A percentile compares a stretch with the other conserved stretches of the same genome.
Evolutionary conservation across 2,329 filamentous ascomycete species (phyloP).

Genomic region (Cladosporium phlei): DNA sequence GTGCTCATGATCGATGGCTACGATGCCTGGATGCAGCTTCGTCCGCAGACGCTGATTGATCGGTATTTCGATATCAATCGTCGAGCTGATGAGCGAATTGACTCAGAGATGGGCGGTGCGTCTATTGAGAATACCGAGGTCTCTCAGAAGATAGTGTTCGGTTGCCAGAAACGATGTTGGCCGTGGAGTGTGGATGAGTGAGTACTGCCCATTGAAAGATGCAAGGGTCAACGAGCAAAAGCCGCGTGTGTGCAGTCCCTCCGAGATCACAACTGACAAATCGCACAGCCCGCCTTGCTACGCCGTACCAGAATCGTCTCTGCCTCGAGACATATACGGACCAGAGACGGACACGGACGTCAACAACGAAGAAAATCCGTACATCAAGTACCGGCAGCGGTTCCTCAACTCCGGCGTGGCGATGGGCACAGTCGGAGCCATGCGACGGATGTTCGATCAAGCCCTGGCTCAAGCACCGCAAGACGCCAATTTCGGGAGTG

Average conservation of each 20-base stretch:
- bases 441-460: constrained; percentile 25
- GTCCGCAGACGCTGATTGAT: constrained; percentile 57
- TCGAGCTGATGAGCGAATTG: constrained; percentile 43
- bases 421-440: constrained; percentile 24
- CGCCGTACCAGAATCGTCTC: constrained; percentile 47
- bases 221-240: too few relatives aligned
- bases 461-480: constrained; percentile 30
- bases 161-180: constrained; percentile 51
- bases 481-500: constrained; percentile 26
- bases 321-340: constrained; percentile 48
- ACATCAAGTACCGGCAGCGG: constrained; percentile 39
- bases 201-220: background rate
- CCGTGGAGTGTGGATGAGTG: constrained; percentile 37
- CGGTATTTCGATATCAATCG: constrained; percentile 53
- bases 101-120: constrained; percentile 9
- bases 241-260: too few relatives aligned
- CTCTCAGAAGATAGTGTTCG: constrained; percentile 53
- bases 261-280: background rate
- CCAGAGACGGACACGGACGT: constrained; percentile 46
- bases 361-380: constrained; percentile 31
- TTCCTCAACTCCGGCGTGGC: constrained; percentile 32
- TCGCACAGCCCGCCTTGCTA: constrained; percentile 42
- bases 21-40: constrained; percentile 60
- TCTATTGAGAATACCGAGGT: constrained; percentile 31
- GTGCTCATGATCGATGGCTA: constrained; percentile 26